These are phyloP conservation scores for Polytrichum formosum DNA, from an alignment of 225 moss, liverwort and hornwort species.

Conservation along the genomic window DNA sequence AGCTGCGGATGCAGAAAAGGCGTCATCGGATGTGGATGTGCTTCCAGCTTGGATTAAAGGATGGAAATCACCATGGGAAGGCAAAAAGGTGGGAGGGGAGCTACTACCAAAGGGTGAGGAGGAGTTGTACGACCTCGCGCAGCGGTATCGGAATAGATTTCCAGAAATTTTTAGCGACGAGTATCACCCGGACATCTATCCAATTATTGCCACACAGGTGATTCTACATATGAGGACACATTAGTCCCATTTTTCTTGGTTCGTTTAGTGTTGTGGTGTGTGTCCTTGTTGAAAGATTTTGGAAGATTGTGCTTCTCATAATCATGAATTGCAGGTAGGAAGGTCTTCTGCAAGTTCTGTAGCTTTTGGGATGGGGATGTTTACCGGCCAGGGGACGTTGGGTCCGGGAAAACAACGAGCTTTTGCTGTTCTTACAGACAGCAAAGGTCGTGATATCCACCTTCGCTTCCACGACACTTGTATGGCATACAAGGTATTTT, in stretches of 20 bases:
- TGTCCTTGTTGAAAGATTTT: background rate
- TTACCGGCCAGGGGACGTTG: constrained; percentile 60
- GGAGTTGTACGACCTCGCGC: constrained; percentile 71
- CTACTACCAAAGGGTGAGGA: constrained; percentile 69
- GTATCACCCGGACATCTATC: constrained; percentile 75
- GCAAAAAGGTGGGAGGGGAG: constrained; percentile 67
- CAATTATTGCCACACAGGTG: constrained; percentile 87
- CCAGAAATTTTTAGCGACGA: constrained; percentile 63
- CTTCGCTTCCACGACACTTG: constrained; percentile 97
- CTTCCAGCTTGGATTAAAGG: constrained; percentile 61
- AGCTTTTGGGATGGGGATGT: constrained; percentile 91
- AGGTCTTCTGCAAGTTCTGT: constrained; percentile 82
- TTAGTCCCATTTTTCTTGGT: background rate
- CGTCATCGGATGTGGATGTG: constrained; percentile 6
- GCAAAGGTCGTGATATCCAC: constrained; percentile 63
- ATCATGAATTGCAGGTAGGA: constrained; percentile 46
- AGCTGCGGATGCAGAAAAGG: constrained; percentile 16
- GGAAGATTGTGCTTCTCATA: background rate
- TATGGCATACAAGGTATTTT: constrained; percentile 73
- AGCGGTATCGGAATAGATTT: constrained; percentile 51
- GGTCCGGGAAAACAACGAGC: constrained; percentile 74
- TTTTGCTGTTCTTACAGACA: constrained; percentile 84
- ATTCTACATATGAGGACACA: background rate
- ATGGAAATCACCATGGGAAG: constrained; percentile 81
- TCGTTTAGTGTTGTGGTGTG: too few relatives aligned